These are phyloP conservation scores for Yarrowia sp. DNA, from an alignment of 805 yeast species.

Conservation along the genomic window DNA sequence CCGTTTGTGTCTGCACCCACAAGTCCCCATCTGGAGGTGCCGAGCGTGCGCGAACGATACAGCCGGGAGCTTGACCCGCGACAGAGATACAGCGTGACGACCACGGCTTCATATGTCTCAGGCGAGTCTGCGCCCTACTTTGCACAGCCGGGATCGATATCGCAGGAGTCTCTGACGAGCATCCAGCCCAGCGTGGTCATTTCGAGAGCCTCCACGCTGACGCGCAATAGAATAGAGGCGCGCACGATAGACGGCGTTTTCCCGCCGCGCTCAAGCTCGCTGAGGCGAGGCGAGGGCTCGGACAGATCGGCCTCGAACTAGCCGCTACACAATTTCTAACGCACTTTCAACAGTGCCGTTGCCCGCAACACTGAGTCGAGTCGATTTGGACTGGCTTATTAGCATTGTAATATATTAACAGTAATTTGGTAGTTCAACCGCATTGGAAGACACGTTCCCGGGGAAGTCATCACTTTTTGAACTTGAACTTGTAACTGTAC, in stretches of 20 bases:
- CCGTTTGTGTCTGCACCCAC: background rate
- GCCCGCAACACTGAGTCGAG: background rate
- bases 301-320: too few relatives aligned
- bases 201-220: background rate
- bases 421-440: too few relatives aligned
- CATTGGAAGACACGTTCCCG: too few relatives aligned
- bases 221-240: background rate
- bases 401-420: background rate
- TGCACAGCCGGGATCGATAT: background rate
- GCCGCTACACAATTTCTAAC: too few relatives aligned
- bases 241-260: background rate
- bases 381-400: background rate
- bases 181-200: conserved; percentile 4
- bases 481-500: too few relatives aligned
- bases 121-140: background rate
- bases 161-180: background rate
- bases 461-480: too few relatives aligned
- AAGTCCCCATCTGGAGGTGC: background rate
- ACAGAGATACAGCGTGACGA: background rate
- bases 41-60: background rate
- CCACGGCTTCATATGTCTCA: background rate
- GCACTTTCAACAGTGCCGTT: too few relatives aligned
- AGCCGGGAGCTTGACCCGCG: background rate
- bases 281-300: too few relatives aligned
- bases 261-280: background rate